A percentile compares a stretch with the other conserved stretches of the same genome.
These are phyloP conservation scores for Termitomyces sp. DNA, from an alignment of 768 basidiomycete species.

Conservation along the genomic window DNA sequence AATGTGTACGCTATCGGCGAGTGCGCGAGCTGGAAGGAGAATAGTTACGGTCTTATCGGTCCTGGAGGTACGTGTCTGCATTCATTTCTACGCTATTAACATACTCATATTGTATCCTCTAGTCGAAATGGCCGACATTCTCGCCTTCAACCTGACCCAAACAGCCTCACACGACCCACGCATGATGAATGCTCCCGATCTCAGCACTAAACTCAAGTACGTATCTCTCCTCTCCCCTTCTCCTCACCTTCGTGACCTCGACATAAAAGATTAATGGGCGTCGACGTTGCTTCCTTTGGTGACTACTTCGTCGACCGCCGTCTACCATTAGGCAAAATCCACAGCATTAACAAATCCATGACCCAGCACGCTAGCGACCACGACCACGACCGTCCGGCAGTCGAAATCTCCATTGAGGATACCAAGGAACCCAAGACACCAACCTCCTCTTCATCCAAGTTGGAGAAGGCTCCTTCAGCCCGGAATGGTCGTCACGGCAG, in stretches of 20 bases:
- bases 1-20: slow-evolving; percentile 75
- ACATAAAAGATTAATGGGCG: slow-evolving; percentile 25
- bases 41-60: slow-evolving; percentile 71
- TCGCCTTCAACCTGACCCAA: slow-evolving; percentile 66
- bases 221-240: background rate
- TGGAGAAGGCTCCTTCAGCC: background rate
- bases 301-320: slow-evolving; percentile 64
- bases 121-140: slow-evolving; percentile 70
- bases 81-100: background rate
- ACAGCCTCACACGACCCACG: slow-evolving; percentile 35
- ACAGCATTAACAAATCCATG: background rate
- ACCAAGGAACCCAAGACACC: background rate
- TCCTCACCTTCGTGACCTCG: background rate
- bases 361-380: background rate
- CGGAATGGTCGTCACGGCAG: slow-evolving; percentile 9
- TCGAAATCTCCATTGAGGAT: slow-evolving; percentile 5
- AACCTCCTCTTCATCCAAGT: background rate
- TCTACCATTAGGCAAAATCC: background rate
- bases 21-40: slow-evolving; percentile 65
- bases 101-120: slow-evolving; percentile 19
- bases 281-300: slow-evolving; percentile 64
- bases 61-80: slow-evolving; percentile 41
- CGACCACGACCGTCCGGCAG: background rate
- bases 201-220: slow-evolving; percentile 64
- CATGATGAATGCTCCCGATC: slow-evolving; percentile 55